phyloP scores from a whole-genome alignment of 2,329 filamentous ascomycete genomes.

The Penicillium sp. region DNA sequence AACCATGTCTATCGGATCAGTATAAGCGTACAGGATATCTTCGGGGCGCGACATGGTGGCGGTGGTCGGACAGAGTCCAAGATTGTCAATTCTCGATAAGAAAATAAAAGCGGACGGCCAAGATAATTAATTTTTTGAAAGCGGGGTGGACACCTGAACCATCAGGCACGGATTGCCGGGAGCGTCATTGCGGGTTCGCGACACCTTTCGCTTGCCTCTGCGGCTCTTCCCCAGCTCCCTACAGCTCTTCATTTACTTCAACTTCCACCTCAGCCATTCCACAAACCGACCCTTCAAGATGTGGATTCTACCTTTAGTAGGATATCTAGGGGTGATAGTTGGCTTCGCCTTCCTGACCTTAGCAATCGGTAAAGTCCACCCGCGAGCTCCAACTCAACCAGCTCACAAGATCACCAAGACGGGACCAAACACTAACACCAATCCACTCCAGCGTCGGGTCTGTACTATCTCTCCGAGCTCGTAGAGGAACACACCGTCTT shows the following conservation, averaged over 20 bases:
- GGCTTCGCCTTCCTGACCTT: constrained; percentile 94
- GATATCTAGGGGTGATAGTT: constrained; percentile 82
- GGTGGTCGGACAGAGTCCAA: constrained; percentile 9
- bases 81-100: not conserved
- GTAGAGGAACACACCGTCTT: constrained; percentile 97
- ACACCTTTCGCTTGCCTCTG: constrained; percentile 3
- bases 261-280: not conserved
- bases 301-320: constrained; percentile 94
- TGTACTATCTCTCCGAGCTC: constrained; percentile 97
- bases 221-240: not conserved
- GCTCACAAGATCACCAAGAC: not conserved
- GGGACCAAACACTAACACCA: constrained; percentile 14
- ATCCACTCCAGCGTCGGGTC: constrained; percentile 73
- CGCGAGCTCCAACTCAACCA: not conserved
- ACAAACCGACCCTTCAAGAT: constrained; percentile 55
- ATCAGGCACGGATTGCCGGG: constrained; percentile 1
- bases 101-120: constrained; percentile 1
- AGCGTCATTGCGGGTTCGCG: constrained; percentile 9
- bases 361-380: constrained; percentile 70
- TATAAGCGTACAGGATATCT: constrained; percentile 74
- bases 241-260: not conserved
- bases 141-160: constrained; percentile 23
- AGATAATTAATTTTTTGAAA: constrained; percentile 21
- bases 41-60: constrained; percentile 91
- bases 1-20: not conserved